Conservation (phyloP, 495 filamentous ascomycete species). For the Parachaetomium inaequale region DNA sequence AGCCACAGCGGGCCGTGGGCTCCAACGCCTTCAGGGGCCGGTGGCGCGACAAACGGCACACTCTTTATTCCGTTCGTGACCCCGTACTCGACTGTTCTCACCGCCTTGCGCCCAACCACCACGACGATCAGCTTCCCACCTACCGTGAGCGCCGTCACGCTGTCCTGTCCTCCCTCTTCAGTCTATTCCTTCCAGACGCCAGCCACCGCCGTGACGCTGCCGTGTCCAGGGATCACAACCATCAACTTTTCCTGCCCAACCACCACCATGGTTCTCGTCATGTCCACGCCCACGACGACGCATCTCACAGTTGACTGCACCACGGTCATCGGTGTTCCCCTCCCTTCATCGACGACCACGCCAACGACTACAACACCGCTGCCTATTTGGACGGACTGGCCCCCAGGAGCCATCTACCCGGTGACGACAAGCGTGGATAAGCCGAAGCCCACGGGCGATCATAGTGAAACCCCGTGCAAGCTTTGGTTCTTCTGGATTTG, state of each 20-base stretch:
- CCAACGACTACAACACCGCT: background rate
- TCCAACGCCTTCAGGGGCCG: too few relatives aligned
- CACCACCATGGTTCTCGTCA: background rate
- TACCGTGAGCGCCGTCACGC: background rate
- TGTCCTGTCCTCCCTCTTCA: background rate
- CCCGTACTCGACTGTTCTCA: background rate
- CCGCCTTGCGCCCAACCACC: background rate
- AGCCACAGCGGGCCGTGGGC: background rate
- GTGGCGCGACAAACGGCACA: background rate
- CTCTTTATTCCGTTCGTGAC: background rate
- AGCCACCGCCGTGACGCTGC: background rate
- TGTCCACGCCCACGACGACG: background rate
- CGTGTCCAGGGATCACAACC: background rate
- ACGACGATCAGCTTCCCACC: background rate
- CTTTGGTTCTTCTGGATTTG: background rate
- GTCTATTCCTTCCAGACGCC: background rate
- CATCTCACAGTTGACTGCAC: background rate
- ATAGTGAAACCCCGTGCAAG: background rate
- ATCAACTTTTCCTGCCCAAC: background rate
- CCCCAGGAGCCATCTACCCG: background rate
- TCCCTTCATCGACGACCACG: background rate
- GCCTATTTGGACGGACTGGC: background rate
- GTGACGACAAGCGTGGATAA: background rate
- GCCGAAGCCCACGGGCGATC: background rate
- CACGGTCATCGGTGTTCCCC: background rate